A percentile compares a stretch with the other conserved stretches of the same genome.
phyloP scores from a whole-genome alignment of 805 yeast genomes.

The Kuraishia capsulata region DNA sequence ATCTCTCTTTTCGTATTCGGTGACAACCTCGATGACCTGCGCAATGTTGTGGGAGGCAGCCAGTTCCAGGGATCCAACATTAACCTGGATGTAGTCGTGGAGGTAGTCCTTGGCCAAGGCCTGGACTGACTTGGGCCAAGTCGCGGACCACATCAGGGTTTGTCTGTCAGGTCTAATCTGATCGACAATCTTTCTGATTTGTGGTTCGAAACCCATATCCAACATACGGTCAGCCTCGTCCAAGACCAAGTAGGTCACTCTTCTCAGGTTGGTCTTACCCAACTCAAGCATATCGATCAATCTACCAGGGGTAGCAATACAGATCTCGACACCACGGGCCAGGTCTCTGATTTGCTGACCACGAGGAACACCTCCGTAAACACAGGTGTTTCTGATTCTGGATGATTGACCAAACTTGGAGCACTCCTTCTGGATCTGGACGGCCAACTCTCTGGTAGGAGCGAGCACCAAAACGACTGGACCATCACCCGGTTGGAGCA shows the following conservation, averaged over 20 bases:
- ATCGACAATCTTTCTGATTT: slow-evolving; percentile 90
- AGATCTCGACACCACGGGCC: slow-evolving; percentile 90
- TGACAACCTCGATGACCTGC: slow-evolving; percentile 84
- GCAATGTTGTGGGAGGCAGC: slow-evolving; percentile 95
- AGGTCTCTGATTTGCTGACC: slow-evolving; percentile 97
- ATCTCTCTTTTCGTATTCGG: slow-evolving; percentile 93
- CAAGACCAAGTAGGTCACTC: slow-evolving; percentile 93
- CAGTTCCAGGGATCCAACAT: slow-evolving; percentile 90
- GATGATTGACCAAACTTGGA: slow-evolving; percentile 88
- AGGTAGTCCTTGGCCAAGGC: slow-evolving; percentile 86
- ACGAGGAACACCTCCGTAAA: slow-evolving; percentile 98
- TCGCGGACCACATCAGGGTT: slow-evolving; percentile 99
- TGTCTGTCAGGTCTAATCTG: slow-evolving; percentile 99
- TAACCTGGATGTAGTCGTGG: slow-evolving; percentile 91
- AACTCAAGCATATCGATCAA: slow-evolving; percentile 94
- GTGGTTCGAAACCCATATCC: slow-evolving; percentile 99
- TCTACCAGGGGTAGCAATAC: slow-evolving; percentile 98
- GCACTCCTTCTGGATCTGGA: slow-evolving; percentile 94
- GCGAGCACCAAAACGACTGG: slow-evolving; percentile 94
- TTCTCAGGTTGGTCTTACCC: slow-evolving; percentile 88
- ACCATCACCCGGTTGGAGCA: slow-evolving; percentile 90
- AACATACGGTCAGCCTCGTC: slow-evolving; percentile 99
- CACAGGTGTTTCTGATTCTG: slow-evolving; percentile 92
- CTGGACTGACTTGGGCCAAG: slow-evolving; percentile 99
- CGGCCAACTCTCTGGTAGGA: slow-evolving; percentile 98